Evolutionary conservation across 2,329 filamentous ascomycete species (phyloP).

Genomic region (Trichoderma koningiopsis): DNA sequence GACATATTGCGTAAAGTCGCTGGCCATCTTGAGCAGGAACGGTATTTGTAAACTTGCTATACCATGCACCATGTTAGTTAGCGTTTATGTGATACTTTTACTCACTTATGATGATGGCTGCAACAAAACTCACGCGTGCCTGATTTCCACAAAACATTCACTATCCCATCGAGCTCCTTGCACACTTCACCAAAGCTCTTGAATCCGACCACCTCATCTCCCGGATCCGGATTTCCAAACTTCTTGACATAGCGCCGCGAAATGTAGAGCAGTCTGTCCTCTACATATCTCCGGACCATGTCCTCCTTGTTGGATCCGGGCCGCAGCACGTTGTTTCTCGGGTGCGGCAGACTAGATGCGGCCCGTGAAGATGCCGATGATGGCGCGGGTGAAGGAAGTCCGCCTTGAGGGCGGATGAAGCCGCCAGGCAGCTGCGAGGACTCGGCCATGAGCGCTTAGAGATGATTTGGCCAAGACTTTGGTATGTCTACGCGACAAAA

Average conservation of each 20-base stretch:
- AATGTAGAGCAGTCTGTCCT: conserved; percentile 54
- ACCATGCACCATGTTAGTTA: conserved; percentile 17
- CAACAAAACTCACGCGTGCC: conserved; percentile 69
- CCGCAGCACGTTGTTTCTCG: conserved; percentile 53
- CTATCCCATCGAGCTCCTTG: conserved; percentile 70
- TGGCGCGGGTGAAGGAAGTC: conserved; percentile 58
- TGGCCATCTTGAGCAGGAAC: conserved; percentile 77
- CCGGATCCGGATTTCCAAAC: conserved; percentile 49
- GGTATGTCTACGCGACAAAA: not conserved
- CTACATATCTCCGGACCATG: conserved; percentile 59
- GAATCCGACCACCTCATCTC: conserved; percentile 55
- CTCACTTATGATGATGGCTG: not conserved
- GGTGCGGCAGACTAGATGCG: conserved; percentile 54
- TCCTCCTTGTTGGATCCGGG: conserved; percentile 64
- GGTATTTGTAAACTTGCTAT: conserved; percentile 78
- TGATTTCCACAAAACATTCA: conserved; percentile 84
- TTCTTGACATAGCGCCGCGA: conserved; percentile 64
- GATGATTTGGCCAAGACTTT: not conserved
- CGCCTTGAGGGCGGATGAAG: conserved; percentile 49
- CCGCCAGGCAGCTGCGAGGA: conserved; percentile 47
- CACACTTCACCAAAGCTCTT: conserved; percentile 69
- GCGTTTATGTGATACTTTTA: not conserved
- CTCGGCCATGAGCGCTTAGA: not conserved
- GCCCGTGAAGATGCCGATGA: conserved; percentile 49
- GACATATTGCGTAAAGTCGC: conserved; percentile 71